Evolutionary conservation across 768 basidiomycete genomes (phyloP), one percentile per base, ranked within the genome.

Genomic region (Boletus fagicola): DNA sequence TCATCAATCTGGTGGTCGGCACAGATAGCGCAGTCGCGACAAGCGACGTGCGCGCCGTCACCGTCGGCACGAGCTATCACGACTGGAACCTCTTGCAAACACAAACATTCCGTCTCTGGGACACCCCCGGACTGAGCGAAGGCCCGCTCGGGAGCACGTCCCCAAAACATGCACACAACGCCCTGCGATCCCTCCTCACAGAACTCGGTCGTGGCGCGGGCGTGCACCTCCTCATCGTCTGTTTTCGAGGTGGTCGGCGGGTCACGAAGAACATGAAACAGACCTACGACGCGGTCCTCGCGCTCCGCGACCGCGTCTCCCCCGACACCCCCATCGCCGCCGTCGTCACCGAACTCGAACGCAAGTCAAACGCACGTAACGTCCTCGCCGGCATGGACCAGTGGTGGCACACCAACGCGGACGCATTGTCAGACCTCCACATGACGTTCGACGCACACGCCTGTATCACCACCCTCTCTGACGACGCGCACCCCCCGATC

Each of bases 31-130:
- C 67, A 10, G 4, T 52, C 33, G 49, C 52, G 2, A 15, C 51
- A 5, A 68, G 62, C 44, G 62, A 66, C 30, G 67, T 45, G 26
- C 18, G 51, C 35, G 63, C 65, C 15, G 56, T 58, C 42, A 67
- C 65, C 20, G 45, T 57, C 13, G 54, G 64, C 28, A 66, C 67
- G 18, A 66, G 57, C 35, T 67, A 61, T 42, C 61, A 67, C 7
- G 66, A 67, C 46, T 67, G 67, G 67, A 31, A 55, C 10, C 57
- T 63, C 53, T 46, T 53, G 51, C 45, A 63, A 55, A 55, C 58
- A 0, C 67, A 68, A 28, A 68, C 57, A 1, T 68, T 66, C 11
- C 66, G 66, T 53, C 61, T 67, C 33, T 67, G 66, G 66, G 66
- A 67, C 38, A 67, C 66, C 8, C 66, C 66, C 0, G 66, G 66